Base-by-base conservation (phyloP, 106 monocot species). In the Allium cepa region DNA sequence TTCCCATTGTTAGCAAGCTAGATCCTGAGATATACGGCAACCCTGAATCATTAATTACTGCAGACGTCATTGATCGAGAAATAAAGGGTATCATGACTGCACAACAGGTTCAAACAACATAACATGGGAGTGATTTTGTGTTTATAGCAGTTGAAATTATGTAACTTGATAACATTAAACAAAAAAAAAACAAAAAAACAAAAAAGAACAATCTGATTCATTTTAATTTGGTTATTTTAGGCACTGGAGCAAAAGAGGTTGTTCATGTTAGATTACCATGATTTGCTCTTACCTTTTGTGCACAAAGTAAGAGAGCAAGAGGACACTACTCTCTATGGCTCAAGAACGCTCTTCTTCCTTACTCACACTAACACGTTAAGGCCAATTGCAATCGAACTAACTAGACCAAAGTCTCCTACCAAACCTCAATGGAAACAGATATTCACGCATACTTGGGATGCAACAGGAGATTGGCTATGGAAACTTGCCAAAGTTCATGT, bases 181-280 rank as follows among this genome's bases (percentile, higher is more conserved):
- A n/a, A n/a, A n/a, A n/a, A n/a, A n/a, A n/a, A n/a, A n/a, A n/a
- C n/a, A n/a, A n/a, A n/a, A n/a, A n/a, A 36, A 36, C 4, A 36
- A 36, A 1, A 36, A 36, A 36, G 4, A 4, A 2, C 36, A 36
- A 4, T 36, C 36, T 36, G 36, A 36, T 36, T 36, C 4, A 4
- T 36, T 36, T 36, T 36, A 36, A 36, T n/a, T n/a, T n/a, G n/a
- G n/a, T n/a, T n/a, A n/a, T n/a, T 26, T 26, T 57, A 87, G 83
- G 83, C 78, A 60, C 46, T 89, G 26, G 52, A 53, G 26, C 55
- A 17, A 11, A 83, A 88, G 62, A 83, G 53, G 67, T 72, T 93
- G 9, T 89, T 79, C 86, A 88, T 93, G 26, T 49, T 93, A 56
- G 81, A 89, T 62, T 79, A 89, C 62, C 93, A 93, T 62, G 93